phyloP scores from a whole-genome alignment of 208 protist species.

The Phytomonas sp. region DNA sequence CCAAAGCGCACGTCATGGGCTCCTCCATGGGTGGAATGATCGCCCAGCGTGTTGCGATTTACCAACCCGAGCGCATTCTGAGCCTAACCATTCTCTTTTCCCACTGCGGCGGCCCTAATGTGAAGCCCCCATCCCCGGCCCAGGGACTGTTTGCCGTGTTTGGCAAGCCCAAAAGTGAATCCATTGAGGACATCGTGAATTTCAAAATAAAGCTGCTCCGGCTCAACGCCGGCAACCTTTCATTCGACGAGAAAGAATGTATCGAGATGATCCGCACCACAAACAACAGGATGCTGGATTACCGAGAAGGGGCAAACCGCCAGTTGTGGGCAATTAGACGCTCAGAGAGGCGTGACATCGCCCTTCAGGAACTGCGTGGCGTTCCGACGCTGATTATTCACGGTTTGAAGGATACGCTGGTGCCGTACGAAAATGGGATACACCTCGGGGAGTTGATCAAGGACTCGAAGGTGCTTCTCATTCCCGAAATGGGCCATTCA shows the following conservation, averaged over 20 bases:
- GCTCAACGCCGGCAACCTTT: constrained; percentile 25
- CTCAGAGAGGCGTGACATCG: constrained; percentile 25
- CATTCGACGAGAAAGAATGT: constrained; percentile 19
- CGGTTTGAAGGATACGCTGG: constrained; percentile 45
- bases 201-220: constrained; percentile 33
- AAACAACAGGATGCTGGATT: constrained; percentile 7
- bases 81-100: constrained; percentile 57
- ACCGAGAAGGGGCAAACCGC: constrained; percentile 18
- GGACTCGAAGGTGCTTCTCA: constrained; percentile 57
- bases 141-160: constrained; percentile 25
- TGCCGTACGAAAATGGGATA: constrained; percentile 56
- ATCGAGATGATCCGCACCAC: constrained; percentile 21
- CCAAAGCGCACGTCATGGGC: constrained; percentile 56
- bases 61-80: constrained; percentile 39
- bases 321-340: constrained; percentile 57
- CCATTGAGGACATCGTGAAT: constrained; percentile 30
- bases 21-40: constrained; percentile 80
- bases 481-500: constrained; percentile 51
- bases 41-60: constrained; percentile 57
- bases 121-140: constrained; percentile 22
- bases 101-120: constrained; percentile 31
- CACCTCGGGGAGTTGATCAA: constrained; percentile 37
- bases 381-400: constrained; percentile 61
- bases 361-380: constrained; percentile 19
- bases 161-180: constrained; percentile 31